These are phyloP conservation scores for Aureobasidium sp. DNA, from an alignment of 2,329 filamentous ascomycete genomes.

Conservation along the genomic window DNA sequence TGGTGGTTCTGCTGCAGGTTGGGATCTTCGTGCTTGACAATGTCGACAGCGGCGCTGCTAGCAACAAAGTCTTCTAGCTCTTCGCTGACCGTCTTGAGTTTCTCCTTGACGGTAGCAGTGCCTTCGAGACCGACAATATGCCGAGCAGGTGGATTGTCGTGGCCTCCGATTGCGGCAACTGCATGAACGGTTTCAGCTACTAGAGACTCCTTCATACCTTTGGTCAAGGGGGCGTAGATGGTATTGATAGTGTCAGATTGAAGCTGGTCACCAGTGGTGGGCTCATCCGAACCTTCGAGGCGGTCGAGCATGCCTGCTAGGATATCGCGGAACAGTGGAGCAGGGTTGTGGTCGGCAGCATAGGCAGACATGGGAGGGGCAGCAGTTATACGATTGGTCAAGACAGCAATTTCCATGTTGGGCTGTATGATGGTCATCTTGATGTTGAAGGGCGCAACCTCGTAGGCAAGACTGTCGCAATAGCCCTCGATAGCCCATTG, in stretches of 20 bases:
- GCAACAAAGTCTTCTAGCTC: slow-evolving; percentile 95
- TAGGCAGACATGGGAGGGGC: slow-evolving; percentile 68
- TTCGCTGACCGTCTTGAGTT: slow-evolving; percentile 90
- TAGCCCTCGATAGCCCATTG: slow-evolving; percentile 95
- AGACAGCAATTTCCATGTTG: slow-evolving; percentile 80
- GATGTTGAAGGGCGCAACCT: slow-evolving; percentile 91
- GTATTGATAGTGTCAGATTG: slow-evolving; percentile 48
- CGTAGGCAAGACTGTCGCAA: slow-evolving; percentile 88
- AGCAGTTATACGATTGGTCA: slow-evolving; percentile 81
- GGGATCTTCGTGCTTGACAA: slow-evolving; percentile 31
- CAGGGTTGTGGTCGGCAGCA: slow-evolving; percentile 60
- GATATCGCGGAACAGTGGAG: slow-evolving; percentile 76
- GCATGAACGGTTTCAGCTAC: slow-evolving; percentile 87
- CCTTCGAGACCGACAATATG: slow-evolving; percentile 93
- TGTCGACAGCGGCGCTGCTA: slow-evolving; percentile 77
- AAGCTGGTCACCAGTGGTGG: slow-evolving; percentile 37
- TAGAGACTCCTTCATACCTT: slow-evolving; percentile 60
- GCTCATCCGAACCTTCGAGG: slow-evolving; percentile 46
- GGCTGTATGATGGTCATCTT: slow-evolving; percentile 94
- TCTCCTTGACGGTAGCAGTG: slow-evolving; percentile 82
- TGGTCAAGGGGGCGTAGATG: slow-evolving; percentile 66
- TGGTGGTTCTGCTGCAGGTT: slow-evolving; percentile 1
- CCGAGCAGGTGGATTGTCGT: slow-evolving; percentile 88
- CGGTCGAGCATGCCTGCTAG: slow-evolving; percentile 70
- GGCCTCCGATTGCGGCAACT: slow-evolving; percentile 82